Percentiles rank a stretch among this genome's conserved stretches.
Evolutionary conservation across 768 basidiomycete genomes (phyloP).

Genomic region (Rhodotorula taiwanensis): DNA sequence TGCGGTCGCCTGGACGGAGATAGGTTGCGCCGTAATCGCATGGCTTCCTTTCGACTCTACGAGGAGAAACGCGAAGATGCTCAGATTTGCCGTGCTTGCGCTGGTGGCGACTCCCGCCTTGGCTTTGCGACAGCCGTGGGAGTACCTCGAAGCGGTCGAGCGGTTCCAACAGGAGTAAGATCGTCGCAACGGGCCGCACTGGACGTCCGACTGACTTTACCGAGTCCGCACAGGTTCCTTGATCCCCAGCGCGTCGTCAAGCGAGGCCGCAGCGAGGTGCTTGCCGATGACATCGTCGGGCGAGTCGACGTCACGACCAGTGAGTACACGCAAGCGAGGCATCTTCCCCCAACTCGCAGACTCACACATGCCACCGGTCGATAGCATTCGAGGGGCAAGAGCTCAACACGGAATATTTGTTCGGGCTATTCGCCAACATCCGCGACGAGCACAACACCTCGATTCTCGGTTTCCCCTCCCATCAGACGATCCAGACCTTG

Average conservation of each 20-base stretch:
- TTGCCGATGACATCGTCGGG: conserved; percentile 4
- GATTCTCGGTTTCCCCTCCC: not conserved
- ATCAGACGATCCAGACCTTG: not conserved
- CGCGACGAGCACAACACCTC: not conserved
- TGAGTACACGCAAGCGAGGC: too few species aligned
- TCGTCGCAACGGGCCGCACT: not conserved
- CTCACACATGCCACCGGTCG: too few species aligned
- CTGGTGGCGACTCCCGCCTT: not conserved
- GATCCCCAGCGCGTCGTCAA: not conserved
- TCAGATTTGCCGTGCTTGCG: not conserved
- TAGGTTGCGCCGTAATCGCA: too few species aligned
- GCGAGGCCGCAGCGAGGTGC: not conserved
- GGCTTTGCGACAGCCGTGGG: not conserved
- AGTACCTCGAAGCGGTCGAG: not conserved
- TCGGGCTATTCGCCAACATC: not conserved
- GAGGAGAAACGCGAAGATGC: not conserved
- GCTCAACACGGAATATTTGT: conserved; percentile 8
- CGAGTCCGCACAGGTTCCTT: not conserved
- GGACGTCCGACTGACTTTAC: not conserved
- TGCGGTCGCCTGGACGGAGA: too few species aligned
- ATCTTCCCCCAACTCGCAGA: too few species aligned
- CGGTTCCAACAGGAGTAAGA: conserved; percentile 1
- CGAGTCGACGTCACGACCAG: conserved; percentile 7
- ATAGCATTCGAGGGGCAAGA: conserved; percentile 1
- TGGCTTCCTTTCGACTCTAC: too few species aligned